A percentile compares a stretch with the other conserved stretches of the same genome.
Evolutionary conservation across 1,284 basidiomycete genomes (phyloP).

Genomic region (Boletus holoroseus): DNA sequence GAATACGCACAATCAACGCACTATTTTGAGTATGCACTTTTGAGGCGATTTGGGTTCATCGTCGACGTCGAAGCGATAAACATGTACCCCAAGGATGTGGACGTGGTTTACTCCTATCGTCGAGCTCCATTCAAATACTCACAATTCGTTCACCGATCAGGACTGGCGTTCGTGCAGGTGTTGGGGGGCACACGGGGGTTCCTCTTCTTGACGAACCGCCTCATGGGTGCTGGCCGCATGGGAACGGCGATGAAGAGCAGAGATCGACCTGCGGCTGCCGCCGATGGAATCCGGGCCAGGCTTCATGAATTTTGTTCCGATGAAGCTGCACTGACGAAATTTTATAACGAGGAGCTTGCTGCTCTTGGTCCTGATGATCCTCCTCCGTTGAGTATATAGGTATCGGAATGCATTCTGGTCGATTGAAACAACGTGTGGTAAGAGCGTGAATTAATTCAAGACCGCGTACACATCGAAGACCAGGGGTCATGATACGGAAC

Average conservation of each 20-base stretch:
- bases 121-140: constrained; percentile 72
- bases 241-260: constrained; percentile 49
- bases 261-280: constrained; percentile 45
- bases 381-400: constrained; percentile 47
- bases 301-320: constrained; percentile 68
- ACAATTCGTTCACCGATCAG: constrained; percentile 85
- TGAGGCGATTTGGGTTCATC: constrained; percentile 76
- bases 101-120: constrained; percentile 88
- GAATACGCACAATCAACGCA: constrained; percentile 57
- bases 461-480: constrained; percentile 8
- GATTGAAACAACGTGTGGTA: constrained; percentile 9
- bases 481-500: constrained; percentile 53
- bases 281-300: constrained; percentile 56
- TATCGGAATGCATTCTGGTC: constrained; percentile 10
- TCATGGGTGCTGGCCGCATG: constrained; percentile 65
- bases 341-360: constrained; percentile 72
- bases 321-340: constrained; percentile 45
- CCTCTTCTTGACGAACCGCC: constrained; percentile 81
- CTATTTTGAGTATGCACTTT: constrained; percentile 79
- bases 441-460: constrained; percentile 1
- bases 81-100: constrained; percentile 72
- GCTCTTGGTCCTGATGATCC: constrained; percentile 54
- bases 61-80: constrained; percentile 80
- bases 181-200: constrained; percentile 75
- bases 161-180: constrained; percentile 83